These are phyloP conservation scores for Hansenula lynferdii DNA, from an alignment of 1,139 yeast species.

Conservation along the genomic window DNA sequence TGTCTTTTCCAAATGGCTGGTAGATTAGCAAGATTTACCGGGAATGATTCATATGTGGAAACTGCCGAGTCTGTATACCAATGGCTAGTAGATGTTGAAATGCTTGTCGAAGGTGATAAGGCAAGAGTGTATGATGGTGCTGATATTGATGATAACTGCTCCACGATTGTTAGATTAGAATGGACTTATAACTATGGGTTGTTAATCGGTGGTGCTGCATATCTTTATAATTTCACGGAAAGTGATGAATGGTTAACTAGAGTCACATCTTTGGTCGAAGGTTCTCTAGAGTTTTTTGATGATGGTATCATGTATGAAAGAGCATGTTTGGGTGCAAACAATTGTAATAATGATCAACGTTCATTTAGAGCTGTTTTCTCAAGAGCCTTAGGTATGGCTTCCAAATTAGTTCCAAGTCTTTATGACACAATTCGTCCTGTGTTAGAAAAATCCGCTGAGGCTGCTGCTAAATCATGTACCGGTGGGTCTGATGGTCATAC, in stretches of 20 bases:
- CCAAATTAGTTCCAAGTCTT: slow-evolving; percentile 62
- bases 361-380: slow-evolving; percentile 81
- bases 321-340: slow-evolving; percentile 62
- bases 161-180: slow-evolving; percentile 49
- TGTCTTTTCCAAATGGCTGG: slow-evolving; percentile 85
- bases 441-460: slow-evolving; percentile 60
- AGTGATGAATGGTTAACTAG: slow-evolving; percentile 64
- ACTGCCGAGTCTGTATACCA: slow-evolving; percentile 77
- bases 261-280: slow-evolving; percentile 43
- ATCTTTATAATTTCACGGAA: slow-evolving; percentile 66
- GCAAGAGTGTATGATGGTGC: slow-evolving; percentile 74
- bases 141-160: slow-evolving; percentile 53
- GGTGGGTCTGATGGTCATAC: slow-evolving; percentile 90
- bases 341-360: slow-evolving; percentile 85
- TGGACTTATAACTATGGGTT: slow-evolving; percentile 91
- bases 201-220: slow-evolving; percentile 74
- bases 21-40: slow-evolving; percentile 78
- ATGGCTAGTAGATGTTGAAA: slow-evolving; percentile 69
- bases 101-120: slow-evolving; percentile 39
- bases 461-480: slow-evolving; percentile 74
- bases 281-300: slow-evolving; percentile 48
- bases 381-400: slow-evolving; percentile 69
- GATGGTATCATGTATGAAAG: slow-evolving; percentile 65
- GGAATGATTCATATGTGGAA: slow-evolving; percentile 64
- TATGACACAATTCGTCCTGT: slow-evolving; percentile 44